These are phyloP conservation scores for Verticillium dahliae DNA, from an alignment of 2,329 filamentous ascomycete species.

Conservation along the genomic window DNA sequence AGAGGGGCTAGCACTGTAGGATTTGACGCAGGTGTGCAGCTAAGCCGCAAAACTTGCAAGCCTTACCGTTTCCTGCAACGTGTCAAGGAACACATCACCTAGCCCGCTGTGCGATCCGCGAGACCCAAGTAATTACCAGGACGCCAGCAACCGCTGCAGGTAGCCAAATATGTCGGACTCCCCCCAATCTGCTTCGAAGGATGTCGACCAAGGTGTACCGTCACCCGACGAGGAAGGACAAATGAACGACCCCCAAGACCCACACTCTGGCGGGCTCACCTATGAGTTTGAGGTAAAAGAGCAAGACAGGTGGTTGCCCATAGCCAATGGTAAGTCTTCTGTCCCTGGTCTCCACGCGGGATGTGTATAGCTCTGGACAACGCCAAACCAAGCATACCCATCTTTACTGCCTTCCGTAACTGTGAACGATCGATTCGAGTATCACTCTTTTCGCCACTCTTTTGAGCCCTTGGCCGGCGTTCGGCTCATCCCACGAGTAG, in stretches of 20 bases:
- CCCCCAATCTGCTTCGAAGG: conserved; percentile 83
- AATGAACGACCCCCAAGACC: conserved; percentile 82
- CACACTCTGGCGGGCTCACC: conserved; percentile 67
- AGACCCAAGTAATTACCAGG: conserved; percentile 52
- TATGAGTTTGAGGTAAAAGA: conserved; percentile 99
- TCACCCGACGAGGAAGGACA: conserved; percentile 90
- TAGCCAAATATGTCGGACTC: conserved; percentile 87
- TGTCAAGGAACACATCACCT: conserved; percentile 57
- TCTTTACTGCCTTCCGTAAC: neutral
- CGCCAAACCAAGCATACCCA: neutral
- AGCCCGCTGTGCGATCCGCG: conserved; percentile 44
- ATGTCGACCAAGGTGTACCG: conserved; percentile 88
- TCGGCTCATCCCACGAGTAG: neutral
- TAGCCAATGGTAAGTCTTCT: conserved; percentile 93
- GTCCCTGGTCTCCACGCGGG: conserved; percentile 42
- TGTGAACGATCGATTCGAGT: neutral
- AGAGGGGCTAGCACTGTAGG: neutral
- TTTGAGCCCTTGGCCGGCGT: conserved; percentile 5
- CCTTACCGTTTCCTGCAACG: conserved; percentile 50
- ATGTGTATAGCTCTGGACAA: conserved; percentile 16
- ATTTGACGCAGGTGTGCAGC: conserved; percentile 20
- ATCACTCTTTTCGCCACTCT: conserved; percentile 6
- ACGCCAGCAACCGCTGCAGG: conserved; percentile 58
- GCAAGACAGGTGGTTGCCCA: conserved; percentile 98
- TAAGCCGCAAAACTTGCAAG: conserved; percentile 45